phyloP scores from a whole-genome alignment of 1,284 basidiomycete genomes.

The Papiliotrema terrestris region DNA sequence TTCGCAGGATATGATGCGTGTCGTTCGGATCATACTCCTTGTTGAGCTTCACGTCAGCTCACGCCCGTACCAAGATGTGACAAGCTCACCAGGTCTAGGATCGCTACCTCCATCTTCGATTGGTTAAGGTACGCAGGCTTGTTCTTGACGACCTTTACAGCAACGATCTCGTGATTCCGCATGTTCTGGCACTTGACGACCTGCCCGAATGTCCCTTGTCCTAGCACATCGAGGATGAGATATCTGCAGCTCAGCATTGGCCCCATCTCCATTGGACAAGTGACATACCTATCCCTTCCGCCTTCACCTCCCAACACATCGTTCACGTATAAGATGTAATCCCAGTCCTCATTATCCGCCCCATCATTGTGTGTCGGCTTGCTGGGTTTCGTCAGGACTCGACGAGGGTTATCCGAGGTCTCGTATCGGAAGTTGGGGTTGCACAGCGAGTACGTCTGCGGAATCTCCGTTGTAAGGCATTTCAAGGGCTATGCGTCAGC shows the following conservation, averaged over 20 bases:
- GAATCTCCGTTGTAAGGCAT: constrained; percentile 77
- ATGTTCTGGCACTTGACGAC: constrained; percentile 99
- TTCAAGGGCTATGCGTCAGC: constrained; percentile 64
- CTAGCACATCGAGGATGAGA: constrained; percentile 94
- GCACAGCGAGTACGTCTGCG: constrained; percentile 87
- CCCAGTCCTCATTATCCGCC: constrained; percentile 94
- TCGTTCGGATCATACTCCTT: constrained; percentile 88
- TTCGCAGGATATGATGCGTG: constrained; percentile 92
- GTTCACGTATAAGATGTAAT: constrained; percentile 96
- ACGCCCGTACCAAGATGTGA: background rate
- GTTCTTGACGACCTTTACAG: constrained; percentile 99
- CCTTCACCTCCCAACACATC: constrained; percentile 89
- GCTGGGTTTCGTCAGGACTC: constrained; percentile 92
- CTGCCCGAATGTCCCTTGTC: constrained; percentile 98
- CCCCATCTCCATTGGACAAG: background rate
- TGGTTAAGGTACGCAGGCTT: constrained; percentile 99
- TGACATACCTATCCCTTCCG: constrained; percentile 72
- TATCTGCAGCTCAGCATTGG: constrained; percentile 57
- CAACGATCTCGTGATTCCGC: constrained; percentile 96
- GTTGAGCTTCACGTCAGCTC: constrained; percentile 63
- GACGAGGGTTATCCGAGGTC: constrained; percentile 82
- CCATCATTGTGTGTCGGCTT: constrained; percentile 91
- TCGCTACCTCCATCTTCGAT: constrained; percentile 99
- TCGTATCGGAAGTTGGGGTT: constrained; percentile 91
- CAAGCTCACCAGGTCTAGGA: constrained; percentile 78